Base-by-base conservation (phyloP, 768 basidiomycete species). In the Kwoniella mangroviensis region DNA sequence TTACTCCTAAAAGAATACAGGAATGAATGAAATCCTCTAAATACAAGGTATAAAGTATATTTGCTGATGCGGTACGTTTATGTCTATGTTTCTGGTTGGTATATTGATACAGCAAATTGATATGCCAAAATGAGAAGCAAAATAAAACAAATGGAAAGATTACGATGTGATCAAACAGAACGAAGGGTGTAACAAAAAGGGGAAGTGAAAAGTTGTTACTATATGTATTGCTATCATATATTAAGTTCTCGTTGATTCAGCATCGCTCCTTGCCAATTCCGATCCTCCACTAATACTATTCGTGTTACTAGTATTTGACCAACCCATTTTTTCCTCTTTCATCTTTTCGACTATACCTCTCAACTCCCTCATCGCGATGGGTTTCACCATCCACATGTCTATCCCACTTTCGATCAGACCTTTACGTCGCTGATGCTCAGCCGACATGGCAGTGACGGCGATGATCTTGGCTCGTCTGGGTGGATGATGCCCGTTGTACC, bases 401-500 rank as follows among this genome's bases (percentile, higher is more conserved):
- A 77, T 77, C 17, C 75, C 72, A 67, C 73, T 77, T 63, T 81
- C 79, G 11, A 81, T 28, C 55, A 81, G 41, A 1, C 80, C 80
- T 26, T 69, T 69, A 6, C 75, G 62, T 54, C 69, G 69, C 15
- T 76, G 74, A 28, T 61, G 49, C 62, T 79, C 78, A 3, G 71
- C 68, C n/a, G 67, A 67, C 63, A 81, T 65, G 13, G 81, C 81
- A 2, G 81, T 82, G 13, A 82, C 79, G 28, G 81, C 81, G 26
- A 80, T 74, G 43, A 82, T 79, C 63, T 65, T 73, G 21, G 72
- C 56, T 60, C 69, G 49, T 55, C 53, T 43, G 15, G 22, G 19
- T 40, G 4, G 40, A 3, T 15, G 19, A 11, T 22, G 63, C 9
- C 4, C 21, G 40, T 43, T 49, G 61, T 43, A 24, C 34, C 45